Conservation (phyloP, 73 alveolate genomes). For the Tetrahymena borealis region DNA sequence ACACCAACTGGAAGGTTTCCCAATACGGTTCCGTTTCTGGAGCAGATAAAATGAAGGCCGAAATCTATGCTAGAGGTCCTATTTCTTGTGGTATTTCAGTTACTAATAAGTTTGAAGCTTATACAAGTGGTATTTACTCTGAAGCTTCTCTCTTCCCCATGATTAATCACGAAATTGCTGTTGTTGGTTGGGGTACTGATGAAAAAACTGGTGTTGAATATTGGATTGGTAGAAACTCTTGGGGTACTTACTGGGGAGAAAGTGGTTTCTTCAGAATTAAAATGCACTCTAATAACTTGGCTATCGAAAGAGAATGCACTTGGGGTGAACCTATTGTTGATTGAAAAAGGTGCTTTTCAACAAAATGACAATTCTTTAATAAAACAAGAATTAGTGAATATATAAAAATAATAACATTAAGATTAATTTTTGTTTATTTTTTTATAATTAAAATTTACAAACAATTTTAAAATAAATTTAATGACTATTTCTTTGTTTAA, state of each 20-base stretch:
- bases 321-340: constrained; percentile 2
- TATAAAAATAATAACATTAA: too few relatives aligned
- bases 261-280: constrained; percentile 75
- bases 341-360: not conserved
- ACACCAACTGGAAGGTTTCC: constrained; percentile 43
- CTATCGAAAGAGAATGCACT: constrained; percentile 54
- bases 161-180: constrained; percentile 56
- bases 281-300: constrained; percentile 62
- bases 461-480: too few relatives aligned
- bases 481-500: too few relatives aligned
- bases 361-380: too few relatives aligned
- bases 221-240: constrained; percentile 85
- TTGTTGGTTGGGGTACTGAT: constrained; percentile 85
- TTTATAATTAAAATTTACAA: too few relatives aligned
- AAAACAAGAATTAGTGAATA: too few relatives aligned
- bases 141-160: constrained; percentile 20
- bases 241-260: constrained; percentile 96
- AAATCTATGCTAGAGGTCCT: constrained; percentile 66
- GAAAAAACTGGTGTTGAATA: constrained; percentile 62
- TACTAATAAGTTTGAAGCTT: constrained; percentile 50
- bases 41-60: constrained; percentile 62
- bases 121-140: constrained; percentile 71
- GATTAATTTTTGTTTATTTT: too few relatives aligned
- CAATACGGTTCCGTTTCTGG: constrained; percentile 55
- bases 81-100: constrained; percentile 68